Percentiles rank a stretch among this genome's conserved stretches.
Evolutionary conservation across 371 early-diverging fungal genomes (phyloP).

Genomic region (Zopfochytrium polystomum): DNA sequence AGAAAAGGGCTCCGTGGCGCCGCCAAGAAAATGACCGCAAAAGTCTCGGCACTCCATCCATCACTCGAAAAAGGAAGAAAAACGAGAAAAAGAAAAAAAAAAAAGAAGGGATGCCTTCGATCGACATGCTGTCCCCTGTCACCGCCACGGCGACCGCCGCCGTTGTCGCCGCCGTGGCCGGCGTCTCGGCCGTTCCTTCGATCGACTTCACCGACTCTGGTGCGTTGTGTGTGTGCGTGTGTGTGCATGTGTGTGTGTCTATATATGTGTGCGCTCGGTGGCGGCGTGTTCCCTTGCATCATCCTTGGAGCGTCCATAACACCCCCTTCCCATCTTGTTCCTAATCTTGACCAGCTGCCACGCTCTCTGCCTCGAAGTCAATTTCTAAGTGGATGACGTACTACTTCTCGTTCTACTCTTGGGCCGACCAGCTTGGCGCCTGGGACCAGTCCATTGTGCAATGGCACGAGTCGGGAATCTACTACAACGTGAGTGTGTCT

Average conservation of each 20-base stretch:
- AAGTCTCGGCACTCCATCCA: too few species aligned
- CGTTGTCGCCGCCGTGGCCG: neutral
- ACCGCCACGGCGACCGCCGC: neutral
- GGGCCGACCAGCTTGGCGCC: neutral
- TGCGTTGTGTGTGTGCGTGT: neutral
- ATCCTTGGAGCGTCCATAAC: neutral
- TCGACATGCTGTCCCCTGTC: neutral
- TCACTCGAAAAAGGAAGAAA: too few species aligned
- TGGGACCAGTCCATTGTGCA: constrained; percentile 16
- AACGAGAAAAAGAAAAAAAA: too few species aligned
- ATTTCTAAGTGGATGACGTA: neutral
- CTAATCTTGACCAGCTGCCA: neutral
- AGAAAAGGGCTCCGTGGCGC: too few species aligned
- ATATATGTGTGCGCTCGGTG: neutral
- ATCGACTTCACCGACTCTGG: neutral
- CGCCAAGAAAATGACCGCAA: too few species aligned
- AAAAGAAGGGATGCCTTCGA: too few species aligned
- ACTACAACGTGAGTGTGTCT: constrained; percentile 8
- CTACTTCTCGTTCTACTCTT: neutral
- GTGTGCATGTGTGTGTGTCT: neutral
- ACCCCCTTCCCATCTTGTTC: neutral
- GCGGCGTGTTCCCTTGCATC: neutral
- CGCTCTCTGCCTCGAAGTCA: neutral
- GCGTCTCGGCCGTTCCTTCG: neutral
- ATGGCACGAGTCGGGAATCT: constrained; percentile 23